phyloP scores from a whole-genome alignment of 1,284 basidiomycete species.

The Phlebopus sp. region DNA sequence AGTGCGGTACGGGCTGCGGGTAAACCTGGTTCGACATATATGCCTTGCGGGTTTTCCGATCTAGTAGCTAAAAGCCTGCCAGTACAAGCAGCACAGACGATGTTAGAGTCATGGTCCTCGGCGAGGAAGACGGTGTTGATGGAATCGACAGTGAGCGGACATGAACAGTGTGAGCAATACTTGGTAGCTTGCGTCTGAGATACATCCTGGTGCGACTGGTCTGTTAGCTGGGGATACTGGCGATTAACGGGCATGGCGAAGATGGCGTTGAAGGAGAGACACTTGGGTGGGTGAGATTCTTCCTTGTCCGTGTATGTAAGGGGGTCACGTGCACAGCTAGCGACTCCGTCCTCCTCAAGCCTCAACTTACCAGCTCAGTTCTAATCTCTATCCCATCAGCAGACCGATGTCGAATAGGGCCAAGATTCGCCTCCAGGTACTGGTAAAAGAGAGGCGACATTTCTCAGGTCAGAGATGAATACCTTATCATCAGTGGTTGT shows the following conservation, averaged over 20 bases:
- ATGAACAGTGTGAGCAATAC: slow-evolving; percentile 20
- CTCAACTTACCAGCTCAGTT: no score
- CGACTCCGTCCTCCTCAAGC: no score
- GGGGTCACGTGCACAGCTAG: no score
- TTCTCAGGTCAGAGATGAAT: no score
- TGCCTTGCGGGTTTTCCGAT: not conserved
- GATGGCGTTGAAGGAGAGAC: no score
- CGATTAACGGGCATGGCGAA: slow-evolving; percentile 7
- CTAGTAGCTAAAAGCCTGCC: slow-evolving; percentile 17
- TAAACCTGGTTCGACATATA: slow-evolving; percentile 1
- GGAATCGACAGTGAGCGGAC: slow-evolving; percentile 15
- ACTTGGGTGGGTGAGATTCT: no score
- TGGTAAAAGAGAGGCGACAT: no score
- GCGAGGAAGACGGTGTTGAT: slow-evolving; percentile 12
- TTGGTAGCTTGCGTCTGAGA: slow-evolving; percentile 12
- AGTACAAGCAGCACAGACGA: slow-evolving; percentile 37
- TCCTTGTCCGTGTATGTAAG: no score
- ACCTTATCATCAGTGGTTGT: no score
- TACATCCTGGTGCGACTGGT: slow-evolving; percentile 11
- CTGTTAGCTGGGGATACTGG: slow-evolving; percentile 8
- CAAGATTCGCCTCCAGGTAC: no score
- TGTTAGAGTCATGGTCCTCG: slow-evolving; percentile 32
- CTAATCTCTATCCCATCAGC: no score
- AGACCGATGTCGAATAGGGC: no score
- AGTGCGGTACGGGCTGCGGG: slow-evolving; percentile 11